Conservation (phyloP, 768 basidiomycete genomes). For the Dentipellis sp. region DNA sequence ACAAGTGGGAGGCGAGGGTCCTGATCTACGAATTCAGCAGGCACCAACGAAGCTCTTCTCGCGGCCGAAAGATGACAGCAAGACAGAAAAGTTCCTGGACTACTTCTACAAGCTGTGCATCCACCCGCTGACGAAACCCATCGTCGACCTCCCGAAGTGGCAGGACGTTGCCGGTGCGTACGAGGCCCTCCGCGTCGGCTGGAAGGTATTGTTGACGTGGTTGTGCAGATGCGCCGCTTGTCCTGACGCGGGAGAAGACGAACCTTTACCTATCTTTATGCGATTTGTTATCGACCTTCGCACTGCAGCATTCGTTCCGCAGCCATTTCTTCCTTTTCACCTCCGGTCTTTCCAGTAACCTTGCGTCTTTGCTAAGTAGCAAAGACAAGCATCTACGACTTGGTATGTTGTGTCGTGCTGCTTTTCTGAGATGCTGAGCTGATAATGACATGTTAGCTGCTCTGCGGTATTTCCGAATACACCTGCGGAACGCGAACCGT, state of each 20-base stretch:
- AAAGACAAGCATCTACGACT: conserved; percentile 90
- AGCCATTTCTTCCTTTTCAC: conserved; percentile 87
- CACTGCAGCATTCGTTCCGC: conserved; percentile 84
- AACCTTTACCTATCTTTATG: conserved; percentile 85
- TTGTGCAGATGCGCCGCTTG: conserved; percentile 38
- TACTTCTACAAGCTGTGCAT: conserved; percentile 88
- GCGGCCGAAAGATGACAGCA: conserved; percentile 72
- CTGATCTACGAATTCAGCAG: conserved; percentile 1
- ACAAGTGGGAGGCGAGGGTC: neutral
- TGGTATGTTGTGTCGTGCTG: conserved; percentile 42
- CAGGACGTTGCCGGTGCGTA: conserved; percentile 37
- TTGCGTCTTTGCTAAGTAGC: conserved; percentile 70
- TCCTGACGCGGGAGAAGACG: conserved; percentile 62
- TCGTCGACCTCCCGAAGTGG: conserved; percentile 65
- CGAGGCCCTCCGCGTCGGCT: conserved; percentile 15
- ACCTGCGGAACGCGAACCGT: conserved; percentile 73
- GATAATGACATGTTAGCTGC: conserved; percentile 50
- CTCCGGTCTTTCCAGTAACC: conserved; percentile 59
- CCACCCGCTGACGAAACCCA: conserved; percentile 71
- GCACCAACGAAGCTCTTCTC: conserved; percentile 32
- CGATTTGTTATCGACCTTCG: conserved; percentile 85
- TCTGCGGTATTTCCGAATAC: conserved; percentile 84
- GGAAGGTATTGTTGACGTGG: conserved; percentile 2
- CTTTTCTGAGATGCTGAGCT: conserved; percentile 1
- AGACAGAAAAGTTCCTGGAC: conserved; percentile 82